Evolutionary conservation across 1,284 basidiomycete species (phyloP).

Genomic region (Cerioporus squamosus): DNA sequence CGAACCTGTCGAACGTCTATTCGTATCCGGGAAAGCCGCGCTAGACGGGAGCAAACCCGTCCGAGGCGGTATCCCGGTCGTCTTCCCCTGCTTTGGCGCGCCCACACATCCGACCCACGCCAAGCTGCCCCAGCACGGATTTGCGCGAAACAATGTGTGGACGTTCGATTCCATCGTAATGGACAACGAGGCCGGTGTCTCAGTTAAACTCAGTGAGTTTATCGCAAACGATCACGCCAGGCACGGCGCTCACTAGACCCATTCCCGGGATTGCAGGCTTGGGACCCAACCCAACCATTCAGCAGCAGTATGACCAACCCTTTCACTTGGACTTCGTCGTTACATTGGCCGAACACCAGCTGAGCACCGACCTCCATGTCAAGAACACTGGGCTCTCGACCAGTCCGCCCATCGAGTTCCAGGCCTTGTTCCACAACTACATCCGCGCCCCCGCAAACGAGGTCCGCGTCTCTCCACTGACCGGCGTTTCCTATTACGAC

Average conservation of each 20-base stretch:
- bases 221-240: no score
- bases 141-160: conserved; percentile 80
- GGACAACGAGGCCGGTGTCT: conserved; percentile 75
- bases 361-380: conserved; percentile 82
- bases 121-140: conserved; percentile 84
- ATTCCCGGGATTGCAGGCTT: conserved; percentile 51
- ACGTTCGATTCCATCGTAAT: conserved; percentile 63
- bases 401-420: conserved; percentile 70
- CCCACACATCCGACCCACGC: conserved; percentile 74
- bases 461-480: conserved; percentile 62
- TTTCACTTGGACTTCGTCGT: conserved; percentile 82
- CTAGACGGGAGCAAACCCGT: conserved; percentile 78
- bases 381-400: conserved; percentile 61
- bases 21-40: conserved; percentile 75
- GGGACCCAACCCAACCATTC: conserved; percentile 61
- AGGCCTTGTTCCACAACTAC: conserved; percentile 88
- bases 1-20: conserved; percentile 67
- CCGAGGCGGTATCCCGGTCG: conserved; percentile 84
- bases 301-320: conserved; percentile 57
- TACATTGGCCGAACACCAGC: conserved; percentile 73
- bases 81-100: conserved; percentile 87
- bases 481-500: conserved; percentile 71
- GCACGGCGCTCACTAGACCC: no score
- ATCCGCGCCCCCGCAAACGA: conserved; percentile 67
- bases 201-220: conserved; percentile 72